phyloP scores from a whole-genome alignment of 768 basidiomycete species.

The Agaricus sinodeliciosus region DNA sequence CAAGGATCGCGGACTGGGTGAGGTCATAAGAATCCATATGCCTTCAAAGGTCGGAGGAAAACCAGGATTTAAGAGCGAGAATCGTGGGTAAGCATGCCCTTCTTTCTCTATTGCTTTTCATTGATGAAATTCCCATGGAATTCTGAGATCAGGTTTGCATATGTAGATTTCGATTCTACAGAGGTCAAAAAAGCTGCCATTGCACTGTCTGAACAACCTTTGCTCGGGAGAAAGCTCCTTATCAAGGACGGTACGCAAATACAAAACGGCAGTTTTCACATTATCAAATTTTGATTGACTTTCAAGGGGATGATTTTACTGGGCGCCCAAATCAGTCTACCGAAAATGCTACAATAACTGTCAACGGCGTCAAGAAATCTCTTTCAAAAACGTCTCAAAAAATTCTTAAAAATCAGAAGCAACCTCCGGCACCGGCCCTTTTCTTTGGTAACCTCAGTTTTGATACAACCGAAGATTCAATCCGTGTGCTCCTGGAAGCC shows the following conservation, averaged over 20 bases:
- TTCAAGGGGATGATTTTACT: conserved; percentile 56
- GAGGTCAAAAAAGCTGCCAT: conserved; percentile 76
- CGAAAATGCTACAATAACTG: conserved; percentile 25
- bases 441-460: conserved; percentile 94
- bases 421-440: conserved; percentile 76
- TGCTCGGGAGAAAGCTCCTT: conserved; percentile 82
- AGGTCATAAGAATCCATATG: conserved; percentile 79
- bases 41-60: conserved; percentile 59
- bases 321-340: conserved; percentile 54
- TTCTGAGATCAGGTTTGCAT: conserved; percentile 68
- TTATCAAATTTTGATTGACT: not conserved
- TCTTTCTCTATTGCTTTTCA: conserved; percentile 14
- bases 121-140: not conserved
- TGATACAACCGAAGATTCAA: conserved; percentile 74
- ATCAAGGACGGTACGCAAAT: conserved; percentile 79
- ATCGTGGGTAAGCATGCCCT: conserved; percentile 59
- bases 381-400: conserved; percentile 71
- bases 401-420: conserved; percentile 73
- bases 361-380: conserved; percentile 26
- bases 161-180: conserved; percentile 83
- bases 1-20: conserved; percentile 47
- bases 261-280: conserved; percentile 1
- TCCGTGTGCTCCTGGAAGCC: conserved; percentile 67
- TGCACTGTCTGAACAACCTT: conserved; percentile 68
- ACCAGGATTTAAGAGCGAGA: conserved; percentile 52